Evolutionary conservation across 306 rosid species (phyloP).

Genomic region (Trifolium pratense): DNA sequence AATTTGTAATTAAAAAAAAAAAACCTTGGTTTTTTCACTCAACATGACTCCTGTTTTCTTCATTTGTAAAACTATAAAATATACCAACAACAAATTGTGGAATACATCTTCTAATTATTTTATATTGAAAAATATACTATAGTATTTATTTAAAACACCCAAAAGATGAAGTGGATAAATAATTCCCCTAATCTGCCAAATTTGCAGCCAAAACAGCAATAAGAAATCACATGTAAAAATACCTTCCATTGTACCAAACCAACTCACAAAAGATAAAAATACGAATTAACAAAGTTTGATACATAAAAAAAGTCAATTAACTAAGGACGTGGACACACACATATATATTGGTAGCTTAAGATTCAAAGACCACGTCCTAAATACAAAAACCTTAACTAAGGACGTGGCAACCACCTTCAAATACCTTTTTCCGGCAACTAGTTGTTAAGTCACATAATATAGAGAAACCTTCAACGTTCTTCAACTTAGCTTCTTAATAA

Average conservation of each 20-base stretch:
- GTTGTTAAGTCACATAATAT: conserved; percentile 37
- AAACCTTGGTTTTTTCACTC: too few relatives aligned
- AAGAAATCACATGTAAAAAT: not conserved
- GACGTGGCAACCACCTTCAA: conserved; percentile 67
- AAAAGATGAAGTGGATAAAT: conserved; percentile 30
- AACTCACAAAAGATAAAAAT: conserved; percentile 29
- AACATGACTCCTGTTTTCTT: too few relatives aligned
- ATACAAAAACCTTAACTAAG: conserved; percentile 47
- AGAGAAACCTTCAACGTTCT: conserved; percentile 29
- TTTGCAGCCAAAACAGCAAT: conserved; percentile 25
- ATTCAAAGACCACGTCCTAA: conserved; percentile 33
- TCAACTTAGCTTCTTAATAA: conserved; percentile 22
- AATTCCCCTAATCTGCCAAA: conserved; percentile 14
- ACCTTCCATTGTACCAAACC: conserved; percentile 32
- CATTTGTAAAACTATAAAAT: too few relatives aligned
- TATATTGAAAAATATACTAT: not conserved
- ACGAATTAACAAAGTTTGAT: conserved; percentile 27
- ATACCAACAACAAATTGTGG: not conserved
- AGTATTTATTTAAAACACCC: not conserved
- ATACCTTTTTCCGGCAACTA: conserved; percentile 33
- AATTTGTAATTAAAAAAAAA: too few relatives aligned
- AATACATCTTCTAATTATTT: not conserved
- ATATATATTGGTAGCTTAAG: not conserved
- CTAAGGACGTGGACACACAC: conserved; percentile 3
- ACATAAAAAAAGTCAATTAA: not conserved